Base-by-base conservation (phyloP, 371 early-diverging fungal species). In the Saksenaea oblongispora region DNA sequence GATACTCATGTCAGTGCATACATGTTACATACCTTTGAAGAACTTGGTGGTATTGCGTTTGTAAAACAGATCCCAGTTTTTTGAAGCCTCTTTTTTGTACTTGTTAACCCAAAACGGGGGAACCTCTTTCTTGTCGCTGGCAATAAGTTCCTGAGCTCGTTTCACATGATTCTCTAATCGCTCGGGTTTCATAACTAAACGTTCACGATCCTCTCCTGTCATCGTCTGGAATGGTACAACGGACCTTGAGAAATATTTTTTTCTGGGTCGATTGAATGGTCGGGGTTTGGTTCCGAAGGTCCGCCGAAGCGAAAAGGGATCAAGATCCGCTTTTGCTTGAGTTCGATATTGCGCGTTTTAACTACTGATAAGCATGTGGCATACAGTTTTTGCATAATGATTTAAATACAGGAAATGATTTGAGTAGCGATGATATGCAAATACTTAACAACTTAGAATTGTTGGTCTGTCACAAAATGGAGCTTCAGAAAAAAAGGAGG, bases 31-130 rank as follows among this genome's bases (percentile, higher is more conserved):
- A 73, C 79, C 82, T 92, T 82, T 95, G 89, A 98, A 82, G 93
- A 98, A 68, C 58, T 96, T 95, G 37, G 92, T 93, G 9, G 91
- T 89, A 63, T 98, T 96, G 63, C 95, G 89, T 71, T 94, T 91
- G 68, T 95, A 97, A 75, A 97, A 96, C 18, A 86, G 71, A 76
- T 94, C 90, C 94, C 94, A 94, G 71, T 93, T 93, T 66, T 77
- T 89, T 31, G 88, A 79, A 24, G 94, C 93, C 63, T 94, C 94
- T 39, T 84, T 87, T 58, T 85, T 90, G 79, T 94, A 94, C 65
- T 94, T 94, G 39, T 84, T 83, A 37, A 84, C 80, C 93, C 93
- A 94, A 61, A 93, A 94, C 35, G 79, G 71, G 28, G 92, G 87
- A 1, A 93, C 85, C 47, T 80, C 73, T 54, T 82, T 85, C 28